Conservation (phyloP, 495 filamentous ascomycete species). For the Xylaria longipes region DNA sequence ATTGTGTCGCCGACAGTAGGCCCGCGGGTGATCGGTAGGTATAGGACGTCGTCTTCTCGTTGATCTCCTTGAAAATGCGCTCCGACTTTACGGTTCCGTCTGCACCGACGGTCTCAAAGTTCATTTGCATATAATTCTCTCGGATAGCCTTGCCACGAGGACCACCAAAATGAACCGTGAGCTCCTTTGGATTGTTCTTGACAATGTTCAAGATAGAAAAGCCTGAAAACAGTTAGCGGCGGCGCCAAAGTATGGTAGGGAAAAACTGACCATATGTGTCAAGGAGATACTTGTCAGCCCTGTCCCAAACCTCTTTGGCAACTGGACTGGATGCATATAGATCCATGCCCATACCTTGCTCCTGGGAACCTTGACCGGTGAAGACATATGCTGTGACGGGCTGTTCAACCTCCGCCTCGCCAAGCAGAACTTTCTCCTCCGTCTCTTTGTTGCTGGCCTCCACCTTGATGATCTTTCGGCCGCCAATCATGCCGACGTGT, state of each 20-base stretch:
- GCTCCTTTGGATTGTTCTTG: conserved; percentile 98
- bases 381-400: conserved; percentile 98
- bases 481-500: conserved; percentile 96
- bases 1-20: conserved; percentile 96
- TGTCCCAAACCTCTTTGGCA: conserved; percentile 97
- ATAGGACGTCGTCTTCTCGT: conserved; percentile 90
- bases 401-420: conserved; percentile 97
- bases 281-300: conserved; percentile 96
- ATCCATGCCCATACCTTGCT: conserved; percentile 99
- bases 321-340: conserved; percentile 91
- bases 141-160: conserved; percentile 96
- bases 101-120: conserved; percentile 91
- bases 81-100: conserved; percentile 96
- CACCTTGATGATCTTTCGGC: conserved; percentile 98
- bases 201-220: conserved; percentile 98
- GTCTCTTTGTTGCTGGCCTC: conserved; percentile 92
- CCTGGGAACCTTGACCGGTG: conserved; percentile 96
- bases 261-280: conserved; percentile 89
- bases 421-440: conserved; percentile 92
- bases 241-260: not conserved
- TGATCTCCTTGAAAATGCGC: conserved; percentile 98
- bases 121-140: conserved; percentile 99
- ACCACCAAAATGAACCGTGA: conserved; percentile 98
- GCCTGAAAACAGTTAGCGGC: conserved; percentile 61
- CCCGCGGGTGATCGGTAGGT: conserved; percentile 96